These are phyloP conservation scores for Begonia masoniana DNA, from an alignment of 306 rosid species.

Conservation along the genomic window DNA sequence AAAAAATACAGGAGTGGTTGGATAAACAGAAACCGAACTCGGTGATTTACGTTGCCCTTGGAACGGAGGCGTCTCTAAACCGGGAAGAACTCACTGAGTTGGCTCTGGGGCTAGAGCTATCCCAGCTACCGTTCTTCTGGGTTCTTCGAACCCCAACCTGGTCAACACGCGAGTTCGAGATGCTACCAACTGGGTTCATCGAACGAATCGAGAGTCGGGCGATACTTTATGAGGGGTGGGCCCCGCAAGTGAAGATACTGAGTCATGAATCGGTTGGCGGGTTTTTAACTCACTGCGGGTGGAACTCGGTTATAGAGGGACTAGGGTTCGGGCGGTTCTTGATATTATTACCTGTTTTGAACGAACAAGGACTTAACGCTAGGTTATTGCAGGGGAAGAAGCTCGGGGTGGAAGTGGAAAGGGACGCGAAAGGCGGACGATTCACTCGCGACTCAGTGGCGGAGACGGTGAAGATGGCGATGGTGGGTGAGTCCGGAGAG, in stretches of 20 bases:
- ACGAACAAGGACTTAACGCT: conserved; percentile 33
- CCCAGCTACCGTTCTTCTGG: conserved; percentile 28
- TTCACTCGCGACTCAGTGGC: conserved; percentile 23
- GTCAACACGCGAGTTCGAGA: conserved; percentile 12
- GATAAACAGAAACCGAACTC: conserved; percentile 15
- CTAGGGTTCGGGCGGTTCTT: conserved; percentile 25
- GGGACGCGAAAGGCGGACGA: conserved; percentile 28
- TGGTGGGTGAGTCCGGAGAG: conserved; percentile 23
- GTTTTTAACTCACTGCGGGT: conserved; percentile 36
- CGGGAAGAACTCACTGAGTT: conserved; percentile 22
- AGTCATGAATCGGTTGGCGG: conserved; percentile 29
- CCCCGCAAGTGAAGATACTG: conserved; percentile 24
- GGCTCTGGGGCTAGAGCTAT: conserved; percentile 26
- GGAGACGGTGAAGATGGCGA: conserved; percentile 18
- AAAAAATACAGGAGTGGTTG: conserved; percentile 15
- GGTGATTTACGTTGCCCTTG: conserved; percentile 25
- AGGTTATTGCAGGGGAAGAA: conserved; percentile 21
- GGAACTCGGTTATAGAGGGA: conserved; percentile 40
- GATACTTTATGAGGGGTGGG: conserved; percentile 21
- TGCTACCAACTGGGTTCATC: conserved; percentile 24
- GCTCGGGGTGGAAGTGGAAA: conserved; percentile 22
- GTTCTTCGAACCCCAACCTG: conserved; percentile 13
- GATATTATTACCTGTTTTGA: conserved; percentile 21
- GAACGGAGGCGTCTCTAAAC: conserved; percentile 23
- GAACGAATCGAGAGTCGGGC: conserved; percentile 22